phyloP scores from a whole-genome alignment of 139 green algal species.

The Chlorella vulgaris region DNA sequence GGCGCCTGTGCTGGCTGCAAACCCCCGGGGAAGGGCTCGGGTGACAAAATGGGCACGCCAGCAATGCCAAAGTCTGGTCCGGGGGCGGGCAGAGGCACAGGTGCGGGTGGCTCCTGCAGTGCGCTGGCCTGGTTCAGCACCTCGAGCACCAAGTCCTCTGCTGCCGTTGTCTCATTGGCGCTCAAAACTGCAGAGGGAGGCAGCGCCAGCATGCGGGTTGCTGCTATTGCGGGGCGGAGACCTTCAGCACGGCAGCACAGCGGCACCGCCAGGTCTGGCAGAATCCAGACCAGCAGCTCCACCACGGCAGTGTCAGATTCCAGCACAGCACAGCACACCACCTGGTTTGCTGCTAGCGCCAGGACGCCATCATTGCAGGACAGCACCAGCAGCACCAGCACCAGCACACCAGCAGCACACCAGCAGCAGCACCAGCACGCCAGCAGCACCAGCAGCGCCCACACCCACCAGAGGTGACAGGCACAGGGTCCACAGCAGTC shows the following conservation, averaged over 20 bases:
- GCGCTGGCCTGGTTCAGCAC: neutral
- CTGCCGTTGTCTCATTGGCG: slow-evolving; percentile 7
- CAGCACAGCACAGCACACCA: neutral
- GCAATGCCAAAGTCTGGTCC: neutral
- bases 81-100: neutral
- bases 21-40: neutral
- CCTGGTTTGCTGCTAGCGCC: too few relatives aligned
- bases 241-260: neutral
- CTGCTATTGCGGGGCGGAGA: neutral
- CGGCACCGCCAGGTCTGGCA: neutral
- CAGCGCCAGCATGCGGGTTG: neutral
- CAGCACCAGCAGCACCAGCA: neutral
- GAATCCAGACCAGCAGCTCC: neutral
- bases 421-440: neutral
- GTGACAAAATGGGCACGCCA: too few relatives aligned
- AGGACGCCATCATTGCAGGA: neutral
- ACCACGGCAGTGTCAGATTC: neutral
- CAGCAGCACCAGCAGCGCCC: neutral
- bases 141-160: neutral
- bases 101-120: neutral
- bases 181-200: neutral
- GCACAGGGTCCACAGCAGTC: neutral
- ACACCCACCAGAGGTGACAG: neutral
- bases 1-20: neutral
- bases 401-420: neutral